A percentile compares a stretch with the other conserved stretches of the same genome.
phyloP scores from a whole-genome alignment of 2,329 filamentous ascomycete genomes.

The Camillea tinctor region DNA sequence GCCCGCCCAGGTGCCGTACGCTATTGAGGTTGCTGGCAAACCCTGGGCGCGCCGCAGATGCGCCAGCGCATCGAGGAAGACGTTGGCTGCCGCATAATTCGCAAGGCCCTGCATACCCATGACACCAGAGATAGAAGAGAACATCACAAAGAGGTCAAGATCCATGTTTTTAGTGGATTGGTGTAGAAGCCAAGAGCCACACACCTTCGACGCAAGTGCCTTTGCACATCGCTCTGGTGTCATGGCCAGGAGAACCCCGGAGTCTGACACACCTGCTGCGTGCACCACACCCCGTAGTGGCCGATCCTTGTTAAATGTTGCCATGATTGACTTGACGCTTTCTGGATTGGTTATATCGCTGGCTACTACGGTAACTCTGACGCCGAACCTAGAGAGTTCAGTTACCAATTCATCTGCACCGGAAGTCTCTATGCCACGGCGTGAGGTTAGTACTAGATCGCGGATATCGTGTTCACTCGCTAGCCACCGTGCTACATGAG shows the following conservation, averaged over 20 bases:
- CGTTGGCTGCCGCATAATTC: slow-evolving; percentile 29
- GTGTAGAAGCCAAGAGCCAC: slow-evolving; percentile 28
- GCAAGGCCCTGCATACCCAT: slow-evolving; percentile 26
- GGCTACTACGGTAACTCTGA: slow-evolving; percentile 23
- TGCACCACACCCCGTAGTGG: slow-evolving; percentile 33
- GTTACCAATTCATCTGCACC: slow-evolving; percentile 23
- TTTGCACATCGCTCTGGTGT: slow-evolving; percentile 25
- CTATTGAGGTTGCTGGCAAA: slow-evolving; percentile 27
- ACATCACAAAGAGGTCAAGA: slow-evolving; percentile 27
- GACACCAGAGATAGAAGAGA: slow-evolving; percentile 30
- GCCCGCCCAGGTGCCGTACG: slow-evolving; percentile 29
- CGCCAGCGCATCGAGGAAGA: slow-evolving; percentile 25
- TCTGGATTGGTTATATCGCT: slow-evolving; percentile 24
- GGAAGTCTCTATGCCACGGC: slow-evolving; percentile 26
- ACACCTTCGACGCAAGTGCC: slow-evolving; percentile 24
- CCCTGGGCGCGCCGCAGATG: slow-evolving; percentile 18
- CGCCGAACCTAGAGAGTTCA: slow-evolving; percentile 23
- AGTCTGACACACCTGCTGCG: slow-evolving; percentile 28
- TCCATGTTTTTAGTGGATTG: slow-evolving; percentile 23
- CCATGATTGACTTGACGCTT: slow-evolving; percentile 21
- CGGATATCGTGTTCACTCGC: slow-evolving; percentile 23
- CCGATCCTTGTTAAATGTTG: slow-evolving; percentile 20
- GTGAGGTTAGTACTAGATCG: slow-evolving; percentile 30
- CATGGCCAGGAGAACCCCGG: slow-evolving; percentile 28
- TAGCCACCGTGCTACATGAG: slow-evolving; percentile 26